Conservation (phyloP, 139 green algal genomes). For the Deuterostichococcus epilithicus region DNA sequence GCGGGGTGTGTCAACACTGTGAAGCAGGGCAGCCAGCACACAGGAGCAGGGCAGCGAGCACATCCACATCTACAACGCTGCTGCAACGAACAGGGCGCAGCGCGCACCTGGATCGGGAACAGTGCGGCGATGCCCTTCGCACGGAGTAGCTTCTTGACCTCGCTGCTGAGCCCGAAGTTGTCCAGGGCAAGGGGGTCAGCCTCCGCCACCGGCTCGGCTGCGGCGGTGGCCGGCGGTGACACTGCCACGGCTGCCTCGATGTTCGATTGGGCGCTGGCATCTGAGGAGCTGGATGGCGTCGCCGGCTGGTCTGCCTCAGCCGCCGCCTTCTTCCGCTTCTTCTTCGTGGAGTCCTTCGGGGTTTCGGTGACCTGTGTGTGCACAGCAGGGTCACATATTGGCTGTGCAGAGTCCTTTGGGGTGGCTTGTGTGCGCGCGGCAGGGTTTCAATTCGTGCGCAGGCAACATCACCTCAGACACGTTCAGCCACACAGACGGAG, state of each 20-base stretch:
- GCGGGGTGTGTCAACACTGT: too few species aligned
- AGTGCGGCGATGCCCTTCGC: constrained; percentile 83
- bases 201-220: constrained; percentile 3
- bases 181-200: constrained; percentile 62
- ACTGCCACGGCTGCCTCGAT: background rate
- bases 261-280: background rate
- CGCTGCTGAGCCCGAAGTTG: constrained; percentile 69
- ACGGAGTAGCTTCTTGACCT: constrained; percentile 69
- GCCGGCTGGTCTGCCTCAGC: background rate
- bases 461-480: too few species aligned
- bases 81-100: too few species aligned
- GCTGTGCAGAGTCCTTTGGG: too few species aligned
- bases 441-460: too few species aligned
- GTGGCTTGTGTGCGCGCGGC: too few species aligned
- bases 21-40: background rate
- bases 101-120: constrained; percentile 84
- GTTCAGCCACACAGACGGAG: too few species aligned
- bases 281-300: background rate
- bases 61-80: too few species aligned
- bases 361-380: too few species aligned
- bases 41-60: too few species aligned
- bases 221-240: background rate
- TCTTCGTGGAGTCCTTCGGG: too few species aligned
- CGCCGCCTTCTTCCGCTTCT: constrained; percentile 21
- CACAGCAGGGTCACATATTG: too few species aligned